Conservation (phyloP, 257 asterid genomes). For the Leptodermis oblonga region DNA sequence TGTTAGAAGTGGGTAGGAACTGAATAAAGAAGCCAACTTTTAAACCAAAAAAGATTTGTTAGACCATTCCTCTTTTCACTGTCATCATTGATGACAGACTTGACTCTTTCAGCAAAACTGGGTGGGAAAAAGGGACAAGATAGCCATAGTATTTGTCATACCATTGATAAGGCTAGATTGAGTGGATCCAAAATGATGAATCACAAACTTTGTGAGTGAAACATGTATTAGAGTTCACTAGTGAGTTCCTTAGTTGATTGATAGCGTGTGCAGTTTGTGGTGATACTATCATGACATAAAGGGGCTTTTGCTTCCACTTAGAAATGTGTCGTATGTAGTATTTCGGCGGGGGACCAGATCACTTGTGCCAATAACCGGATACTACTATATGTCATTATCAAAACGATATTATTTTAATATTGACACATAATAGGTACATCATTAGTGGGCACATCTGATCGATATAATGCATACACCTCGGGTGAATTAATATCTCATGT, state of each 20-base stretch:
- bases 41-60: background rate
- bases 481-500: too few species aligned
- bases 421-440: too few species aligned
- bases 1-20: background rate
- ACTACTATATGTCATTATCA: background rate
- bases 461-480: too few species aligned
- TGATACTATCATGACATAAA: background rate
- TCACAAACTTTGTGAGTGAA: slow-evolving; percentile 6
- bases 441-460: too few species aligned
- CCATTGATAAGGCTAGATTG: background rate
- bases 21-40: background rate
- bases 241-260: background rate
- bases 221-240: background rate
- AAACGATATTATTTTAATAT: too few species aligned
- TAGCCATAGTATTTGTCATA: background rate
- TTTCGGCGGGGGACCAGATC: too few species aligned
- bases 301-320: slow-evolving; percentile 12
- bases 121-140: background rate
- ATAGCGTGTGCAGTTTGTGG: background rate
- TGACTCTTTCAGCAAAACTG: slow-evolving; percentile 3
- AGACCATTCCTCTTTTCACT: background rate
- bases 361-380: too few species aligned
- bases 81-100: slow-evolving; percentile 10
- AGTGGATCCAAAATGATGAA: slow-evolving; percentile 11
- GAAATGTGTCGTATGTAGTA: background rate